Evolutionary conservation across 2,329 filamentous ascomycete genomes (phyloP).

Genomic region (Aspergillus ruber): DNA sequence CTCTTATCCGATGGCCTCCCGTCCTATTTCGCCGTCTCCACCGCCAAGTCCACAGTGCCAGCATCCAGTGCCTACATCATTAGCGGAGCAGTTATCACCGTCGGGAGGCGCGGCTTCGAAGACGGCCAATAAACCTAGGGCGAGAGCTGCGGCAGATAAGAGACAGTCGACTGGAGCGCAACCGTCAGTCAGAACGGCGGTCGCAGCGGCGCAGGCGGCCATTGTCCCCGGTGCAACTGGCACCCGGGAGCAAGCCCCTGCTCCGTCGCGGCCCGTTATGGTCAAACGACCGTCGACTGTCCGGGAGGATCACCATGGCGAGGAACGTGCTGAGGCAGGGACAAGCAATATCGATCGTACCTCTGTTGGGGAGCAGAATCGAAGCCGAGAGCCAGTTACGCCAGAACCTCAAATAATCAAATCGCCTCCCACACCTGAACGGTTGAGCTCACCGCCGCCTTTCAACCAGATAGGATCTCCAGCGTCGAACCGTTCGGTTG

Average conservation of each 20-base stretch:
- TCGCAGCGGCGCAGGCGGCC: conserved; percentile 25
- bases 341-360: background rate
- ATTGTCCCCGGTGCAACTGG: conserved; percentile 11
- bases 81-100: conserved; percentile 17
- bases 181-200: conserved; percentile 19
- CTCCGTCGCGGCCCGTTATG: background rate
- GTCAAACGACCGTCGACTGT: conserved; percentile 36
- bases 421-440: conserved; percentile 9
- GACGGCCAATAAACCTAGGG: conserved; percentile 18
- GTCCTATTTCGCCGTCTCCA: conserved; percentile 35
- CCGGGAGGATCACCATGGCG: conserved; percentile 37
- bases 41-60: conserved; percentile 11
- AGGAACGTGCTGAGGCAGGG: conserved; percentile 23
- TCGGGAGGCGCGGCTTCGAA: conserved; percentile 16
- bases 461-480: conserved; percentile 16
- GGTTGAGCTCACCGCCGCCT: conserved; percentile 1
- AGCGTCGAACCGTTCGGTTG: conserved; percentile 11
- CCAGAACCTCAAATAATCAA: conserved; percentile 2
- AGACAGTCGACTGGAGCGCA: background rate
- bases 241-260: background rate
- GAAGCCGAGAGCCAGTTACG: background rate
- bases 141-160: background rate
- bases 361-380: background rate
- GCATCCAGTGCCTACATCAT: conserved; percentile 10
- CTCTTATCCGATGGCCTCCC: conserved; percentile 39